phyloP scores from a whole-genome alignment of 495 filamentous ascomycete genomes.

The Neurospora sublineolata region DNA sequence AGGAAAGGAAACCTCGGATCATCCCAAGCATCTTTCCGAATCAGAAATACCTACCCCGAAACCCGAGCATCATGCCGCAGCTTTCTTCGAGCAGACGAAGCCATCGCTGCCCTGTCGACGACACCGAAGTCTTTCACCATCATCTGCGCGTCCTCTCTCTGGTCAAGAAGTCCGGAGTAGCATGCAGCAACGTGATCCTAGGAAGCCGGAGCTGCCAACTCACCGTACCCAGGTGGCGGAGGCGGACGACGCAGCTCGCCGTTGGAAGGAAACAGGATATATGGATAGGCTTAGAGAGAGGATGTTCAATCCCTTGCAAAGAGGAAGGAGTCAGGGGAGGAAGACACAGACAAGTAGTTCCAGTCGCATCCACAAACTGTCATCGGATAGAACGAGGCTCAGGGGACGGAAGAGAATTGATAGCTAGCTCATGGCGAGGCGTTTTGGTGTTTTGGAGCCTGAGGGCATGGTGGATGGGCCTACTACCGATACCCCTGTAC shows the following conservation, averaged over 20 bases:
- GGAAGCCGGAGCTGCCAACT: constrained; percentile 7
- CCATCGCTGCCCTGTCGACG: constrained; percentile 16
- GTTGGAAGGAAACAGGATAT: neutral
- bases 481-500: constrained; percentile 21
- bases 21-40: constrained; percentile 11
- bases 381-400: constrained; percentile 22
- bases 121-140: constrained; percentile 21
- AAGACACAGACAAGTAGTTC: constrained; percentile 1
- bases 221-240: neutral
- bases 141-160: constrained; percentile 17
- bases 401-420: constrained; percentile 22
- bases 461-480: constrained; percentile 8
- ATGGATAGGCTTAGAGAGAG: constrained; percentile 8
- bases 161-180: constrained; percentile 5
- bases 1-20: constrained; percentile 5
- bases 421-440: constrained; percentile 9
- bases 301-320: constrained; percentile 18
- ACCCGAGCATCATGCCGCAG: constrained; percentile 16
- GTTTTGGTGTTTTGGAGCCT: constrained; percentile 14
- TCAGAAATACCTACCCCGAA: constrained; percentile 31
- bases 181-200: constrained; percentile 13
- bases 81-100: constrained; percentile 21
- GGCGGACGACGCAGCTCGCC: neutral
- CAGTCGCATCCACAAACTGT: constrained; percentile 30
- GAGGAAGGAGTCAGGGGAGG: constrained; percentile 25